phyloP scores from a whole-genome alignment of 495 filamentous ascomycete species.

The Daldinia childiae region DNA sequence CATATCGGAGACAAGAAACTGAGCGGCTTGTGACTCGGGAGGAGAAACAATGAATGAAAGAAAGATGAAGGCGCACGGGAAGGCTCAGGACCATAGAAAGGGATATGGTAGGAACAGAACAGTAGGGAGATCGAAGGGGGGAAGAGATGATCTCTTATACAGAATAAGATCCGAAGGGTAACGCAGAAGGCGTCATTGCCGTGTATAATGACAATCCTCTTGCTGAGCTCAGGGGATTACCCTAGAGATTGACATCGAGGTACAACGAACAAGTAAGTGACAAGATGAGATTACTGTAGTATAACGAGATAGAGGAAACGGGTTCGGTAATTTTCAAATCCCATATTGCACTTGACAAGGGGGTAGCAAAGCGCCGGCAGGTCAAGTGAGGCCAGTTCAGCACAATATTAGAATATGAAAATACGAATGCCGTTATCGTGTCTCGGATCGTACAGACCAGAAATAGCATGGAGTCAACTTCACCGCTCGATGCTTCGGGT shows the following conservation, averaged over 20 bases:
- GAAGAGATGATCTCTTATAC: constrained; percentile 15
- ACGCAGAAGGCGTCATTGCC: constrained; percentile 27
- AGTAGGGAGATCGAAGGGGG: neutral
- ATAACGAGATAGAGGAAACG: constrained; percentile 4
- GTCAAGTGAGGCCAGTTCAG: constrained; percentile 4
- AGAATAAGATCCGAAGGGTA: constrained; percentile 5
- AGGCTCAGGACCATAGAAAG: constrained; percentile 4
- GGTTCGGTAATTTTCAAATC: constrained; percentile 10
- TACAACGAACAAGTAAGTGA: constrained; percentile 10
- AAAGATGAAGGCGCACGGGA: neutral
- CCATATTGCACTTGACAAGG: constrained; percentile 25
- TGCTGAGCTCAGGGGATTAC: constrained; percentile 13
- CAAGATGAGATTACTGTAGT: constrained; percentile 4
- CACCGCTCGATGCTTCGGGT: constrained; percentile 40
- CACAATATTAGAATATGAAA: constrained; percentile 22
- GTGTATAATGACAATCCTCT: constrained; percentile 14
- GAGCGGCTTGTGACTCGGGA: neutral
- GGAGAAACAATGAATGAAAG: neutral
- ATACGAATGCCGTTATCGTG: constrained; percentile 37
- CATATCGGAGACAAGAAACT: constrained; percentile 25
- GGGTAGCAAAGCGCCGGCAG: constrained; percentile 14
- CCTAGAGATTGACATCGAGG: constrained; percentile 18
- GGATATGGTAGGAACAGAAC: neutral
- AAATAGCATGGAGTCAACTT: constrained; percentile 23
- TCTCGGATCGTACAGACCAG: constrained; percentile 24